Evolutionary conservation across 2,329 filamentous ascomycete species (phyloP).

Genomic region (Periconia sp.): DNA sequence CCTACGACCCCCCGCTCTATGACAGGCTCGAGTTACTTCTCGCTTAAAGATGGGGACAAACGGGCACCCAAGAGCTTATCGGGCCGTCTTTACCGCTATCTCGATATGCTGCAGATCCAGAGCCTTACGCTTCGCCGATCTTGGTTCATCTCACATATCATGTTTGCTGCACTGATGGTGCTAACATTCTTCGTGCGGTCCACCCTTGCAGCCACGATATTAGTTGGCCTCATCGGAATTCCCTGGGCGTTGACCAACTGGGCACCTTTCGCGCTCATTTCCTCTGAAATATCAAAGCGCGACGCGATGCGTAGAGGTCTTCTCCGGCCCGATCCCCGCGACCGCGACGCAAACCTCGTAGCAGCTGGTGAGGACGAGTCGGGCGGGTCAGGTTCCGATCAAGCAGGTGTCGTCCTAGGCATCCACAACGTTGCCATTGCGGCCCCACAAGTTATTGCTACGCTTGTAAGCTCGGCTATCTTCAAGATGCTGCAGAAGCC

Average conservation of each 20-base stretch:
- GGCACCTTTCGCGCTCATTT: slow-evolving; percentile 95
- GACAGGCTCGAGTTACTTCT: slow-evolving; percentile 42
- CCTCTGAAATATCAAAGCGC: slow-evolving; percentile 84
- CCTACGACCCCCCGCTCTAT: slow-evolving; percentile 43
- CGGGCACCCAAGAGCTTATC: slow-evolving; percentile 28
- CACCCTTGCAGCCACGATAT: slow-evolving; percentile 72
- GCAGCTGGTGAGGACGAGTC: slow-evolving; percentile 59
- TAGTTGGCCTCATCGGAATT: slow-evolving; percentile 83
- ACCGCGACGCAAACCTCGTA: slow-evolving; percentile 47
- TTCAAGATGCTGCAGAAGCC: slow-evolving; percentile 89
- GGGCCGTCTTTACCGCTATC: slow-evolving; percentile 39
- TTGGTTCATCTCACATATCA: slow-evolving; percentile 84
- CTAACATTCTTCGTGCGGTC: slow-evolving; percentile 79
- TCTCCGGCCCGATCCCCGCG: slow-evolving; percentile 46
- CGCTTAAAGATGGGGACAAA: slow-evolving; percentile 27
- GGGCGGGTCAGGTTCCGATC: slow-evolving; percentile 66
- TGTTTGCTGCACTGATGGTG: slow-evolving; percentile 83
- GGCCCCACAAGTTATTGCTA: slow-evolving; percentile 89
- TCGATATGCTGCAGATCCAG: slow-evolving; percentile 74
- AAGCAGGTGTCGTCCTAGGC: slow-evolving; percentile 88
- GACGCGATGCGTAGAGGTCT: slow-evolving; percentile 69
- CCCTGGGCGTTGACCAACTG: slow-evolving; percentile 93
- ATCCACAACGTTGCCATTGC: slow-evolving; percentile 97
- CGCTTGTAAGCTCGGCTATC: slow-evolving; percentile 80
- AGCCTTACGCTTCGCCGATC: slow-evolving; percentile 85